These are phyloP conservation scores for Aureobasidium uvarum DNA, from an alignment of 2,329 filamentous ascomycete genomes.

Conservation along the genomic window DNA sequence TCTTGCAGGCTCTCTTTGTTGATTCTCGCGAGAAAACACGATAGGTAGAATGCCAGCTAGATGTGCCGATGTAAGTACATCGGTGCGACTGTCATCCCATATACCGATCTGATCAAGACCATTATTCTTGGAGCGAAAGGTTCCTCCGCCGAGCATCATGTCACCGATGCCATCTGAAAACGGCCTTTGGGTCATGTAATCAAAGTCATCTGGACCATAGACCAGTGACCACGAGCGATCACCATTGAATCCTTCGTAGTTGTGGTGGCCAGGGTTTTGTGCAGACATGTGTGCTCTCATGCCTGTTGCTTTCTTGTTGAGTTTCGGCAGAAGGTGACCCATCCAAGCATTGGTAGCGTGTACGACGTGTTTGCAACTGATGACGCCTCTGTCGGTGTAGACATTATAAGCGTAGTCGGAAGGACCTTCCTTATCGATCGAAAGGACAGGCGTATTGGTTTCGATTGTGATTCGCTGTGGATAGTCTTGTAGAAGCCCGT, in stretches of 20 bases:
- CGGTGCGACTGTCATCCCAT: conserved; percentile 3
- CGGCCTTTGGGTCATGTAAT: conserved; percentile 11
- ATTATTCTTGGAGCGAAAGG: not conserved
- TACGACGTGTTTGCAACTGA: conserved; percentile 29
- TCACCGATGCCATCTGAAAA: not conserved
- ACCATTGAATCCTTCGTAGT: not conserved
- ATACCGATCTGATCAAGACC: conserved; percentile 1
- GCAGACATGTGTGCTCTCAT: conserved; percentile 13
- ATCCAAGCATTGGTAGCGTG: conserved; percentile 34
- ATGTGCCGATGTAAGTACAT: conserved; percentile 6
- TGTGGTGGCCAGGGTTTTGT: not conserved
- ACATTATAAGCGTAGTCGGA: conserved; percentile 33
- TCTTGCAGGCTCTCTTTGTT: not conserved
- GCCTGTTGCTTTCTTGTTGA: conserved; percentile 25
- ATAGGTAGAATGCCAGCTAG: not conserved
- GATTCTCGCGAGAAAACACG: not conserved
- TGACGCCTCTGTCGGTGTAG: conserved; percentile 29
- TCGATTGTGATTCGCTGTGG: conserved; percentile 32
- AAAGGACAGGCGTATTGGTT: conserved; percentile 34
- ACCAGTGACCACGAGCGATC: conserved; percentile 7
- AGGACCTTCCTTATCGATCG: conserved; percentile 30
- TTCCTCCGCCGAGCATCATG: conserved; percentile 2
- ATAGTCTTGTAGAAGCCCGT: not conserved
- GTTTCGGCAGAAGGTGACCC: conserved; percentile 31
- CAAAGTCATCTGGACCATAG: conserved; percentile 7